A percentile compares a stretch with the other conserved stretches of the same genome.
phyloP scores from a whole-genome alignment of 495 filamentous ascomycete genomes.

The Talaromyces liani region DNA sequence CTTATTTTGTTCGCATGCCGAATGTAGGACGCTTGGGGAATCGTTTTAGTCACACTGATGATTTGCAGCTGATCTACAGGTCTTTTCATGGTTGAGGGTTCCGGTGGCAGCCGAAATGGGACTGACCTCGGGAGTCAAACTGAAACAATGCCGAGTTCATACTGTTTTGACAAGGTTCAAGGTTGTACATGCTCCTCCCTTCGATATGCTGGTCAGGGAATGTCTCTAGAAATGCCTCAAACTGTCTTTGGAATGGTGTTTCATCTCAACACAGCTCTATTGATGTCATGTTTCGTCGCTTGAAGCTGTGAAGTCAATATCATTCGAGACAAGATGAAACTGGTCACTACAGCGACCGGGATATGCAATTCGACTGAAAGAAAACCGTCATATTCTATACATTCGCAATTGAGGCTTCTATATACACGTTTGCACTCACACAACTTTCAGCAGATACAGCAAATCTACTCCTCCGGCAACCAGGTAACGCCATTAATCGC shows the following conservation, averaged over 20 bases:
- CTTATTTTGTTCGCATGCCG: background rate
- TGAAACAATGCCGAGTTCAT: background rate
- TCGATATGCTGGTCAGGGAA: background rate
- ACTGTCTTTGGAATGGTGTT: background rate
- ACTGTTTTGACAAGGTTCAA: background rate
- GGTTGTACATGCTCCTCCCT: background rate
- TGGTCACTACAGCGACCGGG: background rate
- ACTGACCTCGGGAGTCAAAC: background rate
- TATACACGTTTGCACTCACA: background rate
- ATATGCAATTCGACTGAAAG: background rate
- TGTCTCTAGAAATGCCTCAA: background rate
- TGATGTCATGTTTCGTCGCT: background rate
- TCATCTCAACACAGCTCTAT: background rate
- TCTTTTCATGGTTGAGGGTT: background rate
- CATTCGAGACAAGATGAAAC: background rate
- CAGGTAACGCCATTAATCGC: constrained; percentile 3
- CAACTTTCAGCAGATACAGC: background rate
- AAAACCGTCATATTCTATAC: background rate
- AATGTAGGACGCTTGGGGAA: background rate
- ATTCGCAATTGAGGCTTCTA: background rate
- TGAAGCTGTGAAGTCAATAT: background rate
- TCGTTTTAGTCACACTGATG: background rate
- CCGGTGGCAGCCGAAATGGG: background rate
- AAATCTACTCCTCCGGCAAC: background rate
- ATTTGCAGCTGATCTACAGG: background rate